phyloP scores from a whole-genome alignment of 2,329 filamentous ascomycete genomes.

The Scedosporium apiospermum region DNA sequence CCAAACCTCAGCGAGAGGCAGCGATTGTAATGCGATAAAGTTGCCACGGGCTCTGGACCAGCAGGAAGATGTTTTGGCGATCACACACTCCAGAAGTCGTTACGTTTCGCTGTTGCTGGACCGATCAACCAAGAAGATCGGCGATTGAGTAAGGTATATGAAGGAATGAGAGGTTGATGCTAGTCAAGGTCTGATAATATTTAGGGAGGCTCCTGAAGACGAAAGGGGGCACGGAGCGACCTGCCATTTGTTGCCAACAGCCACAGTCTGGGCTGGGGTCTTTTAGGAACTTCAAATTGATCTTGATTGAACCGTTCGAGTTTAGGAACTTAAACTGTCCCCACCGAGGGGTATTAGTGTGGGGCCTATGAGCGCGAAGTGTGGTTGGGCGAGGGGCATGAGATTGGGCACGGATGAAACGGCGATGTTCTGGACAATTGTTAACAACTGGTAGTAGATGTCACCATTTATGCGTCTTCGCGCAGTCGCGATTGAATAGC shows the following conservation, averaged over 20 bases:
- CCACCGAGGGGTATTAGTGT: too few species aligned
- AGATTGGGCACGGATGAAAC: too few species aligned
- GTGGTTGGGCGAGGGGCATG: too few species aligned
- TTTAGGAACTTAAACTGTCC: too few species aligned
- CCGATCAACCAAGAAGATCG: conserved; percentile 2
- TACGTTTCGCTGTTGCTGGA: background rate
- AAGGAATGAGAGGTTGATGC: conserved; percentile 3
- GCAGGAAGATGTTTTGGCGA: conserved; percentile 5
- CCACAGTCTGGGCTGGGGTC: background rate
- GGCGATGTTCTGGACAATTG: too few species aligned
- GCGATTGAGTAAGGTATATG: background rate
- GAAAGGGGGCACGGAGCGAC: background rate
- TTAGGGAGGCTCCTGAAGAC: background rate
- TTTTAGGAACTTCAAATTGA: too few species aligned
- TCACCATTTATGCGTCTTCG: too few species aligned
- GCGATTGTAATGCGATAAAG: conserved; percentile 3
- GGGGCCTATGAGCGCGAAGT: too few species aligned
- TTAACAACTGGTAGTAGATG: too few species aligned
- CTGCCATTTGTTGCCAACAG: background rate
- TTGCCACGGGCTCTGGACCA: background rate
- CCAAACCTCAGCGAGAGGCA: conserved; percentile 5
- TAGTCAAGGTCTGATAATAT: background rate
- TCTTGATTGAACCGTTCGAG: too few species aligned
- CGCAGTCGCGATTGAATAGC: too few species aligned
- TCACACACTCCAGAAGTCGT: conserved; percentile 4